Evolutionary conservation across 139 green algal genomes (phyloP), one percentile per base, ranked within the genome.

Genomic region (Pleodorina starrii): DNA sequence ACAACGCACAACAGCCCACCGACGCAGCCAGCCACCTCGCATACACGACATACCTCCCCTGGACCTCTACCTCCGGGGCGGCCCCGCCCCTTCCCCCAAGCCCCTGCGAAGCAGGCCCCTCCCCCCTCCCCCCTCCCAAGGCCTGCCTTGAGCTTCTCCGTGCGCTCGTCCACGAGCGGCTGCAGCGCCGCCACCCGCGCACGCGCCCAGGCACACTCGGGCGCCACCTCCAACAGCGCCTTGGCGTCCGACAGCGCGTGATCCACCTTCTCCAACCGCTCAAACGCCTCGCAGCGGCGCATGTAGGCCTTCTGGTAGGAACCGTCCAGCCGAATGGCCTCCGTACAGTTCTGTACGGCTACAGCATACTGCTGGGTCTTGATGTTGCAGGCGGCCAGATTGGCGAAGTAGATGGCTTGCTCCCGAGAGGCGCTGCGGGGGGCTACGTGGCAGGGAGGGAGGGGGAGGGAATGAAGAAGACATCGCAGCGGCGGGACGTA

Each of bases 141-240:
- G 9, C 69, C 6, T 32, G 98, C 96, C 91, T 99, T 99, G 78
- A 99, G 92, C 93, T 98, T 98, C 88, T 99, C 98, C 69, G 96
- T 92, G 43, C 92, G 90, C 81, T 97, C 95, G n/a, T 92, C 72
- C 36, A 98, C 97, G 14, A 96, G 81, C 0, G 97, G 97, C 84
- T 96, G 90, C 75, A 99, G 81, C 19, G 94, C 85, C 32, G 48
- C 48, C 6, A 95, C 91, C 36, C 87, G 86, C 10, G 77, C 75
- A 23, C 7, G 38, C 0, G 96, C 96, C 83, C 92, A 92, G 0
- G 43, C 44, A 83, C 95, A 96, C 63, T 76, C 88, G 0, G 95
- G 90, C 1, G 98, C 94, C 29, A 98, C 57, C 78, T 98, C 94
- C 14, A 95, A 5, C 17, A 97, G 92, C 94, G 97, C 38, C 81